Evolutionary conservation across 306 rosid species (phyloP), one percentile per base, ranked within the genome.

Genomic region (Cucurbita ficifolia): DNA sequence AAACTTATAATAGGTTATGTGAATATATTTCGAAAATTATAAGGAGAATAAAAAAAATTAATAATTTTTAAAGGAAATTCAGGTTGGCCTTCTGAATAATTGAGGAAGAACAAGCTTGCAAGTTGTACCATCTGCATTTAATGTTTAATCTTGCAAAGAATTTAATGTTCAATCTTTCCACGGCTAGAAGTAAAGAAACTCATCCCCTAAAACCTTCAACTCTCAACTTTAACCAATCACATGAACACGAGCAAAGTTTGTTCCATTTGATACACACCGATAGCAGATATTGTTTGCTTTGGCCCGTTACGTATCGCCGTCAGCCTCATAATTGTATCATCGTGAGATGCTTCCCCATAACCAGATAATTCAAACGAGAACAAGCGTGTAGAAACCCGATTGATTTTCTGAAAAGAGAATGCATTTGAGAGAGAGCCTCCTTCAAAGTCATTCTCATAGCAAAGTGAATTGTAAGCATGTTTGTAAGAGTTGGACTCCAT

Each of bases 311-410:
- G 29, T 24, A 24, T 24, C 2, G 1, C 1, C 29, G 1, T 24
- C 2, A 24, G 29, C 29, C 29, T 24, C 29, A 24, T 24, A 2
- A 1, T 24, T 24, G 29, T 24, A 24, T 72, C 85, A 29, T 81
- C 83, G 39, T 35, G 77, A 61, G 84, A 76, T n/a, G 64, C 81
- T n/a, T 79, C 74, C 45, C 81, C 83, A 12, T 80, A 78, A 64
- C 89, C 97, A 51, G 96, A 89, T 77, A 89, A 65, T 76, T 95
- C 97, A 40, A 95, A 85, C 13, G 79, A 84, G 80, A 81, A 81
- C 1, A 82, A 83, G 72, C 88, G 70, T 72, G 82, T 85, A 60
- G 96, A 79, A 69, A 76, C 77, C 62, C 82, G 92, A 78, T 75
- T 82, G 55, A 78, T 70, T 70, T 83, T 86, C 84, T 55, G 82